Percentiles rank a stretch among this genome's conserved stretches.
phyloP scores from a whole-genome alignment of 768 basidiomycete genomes.

The Termitomyces bulborhizus region DNA sequence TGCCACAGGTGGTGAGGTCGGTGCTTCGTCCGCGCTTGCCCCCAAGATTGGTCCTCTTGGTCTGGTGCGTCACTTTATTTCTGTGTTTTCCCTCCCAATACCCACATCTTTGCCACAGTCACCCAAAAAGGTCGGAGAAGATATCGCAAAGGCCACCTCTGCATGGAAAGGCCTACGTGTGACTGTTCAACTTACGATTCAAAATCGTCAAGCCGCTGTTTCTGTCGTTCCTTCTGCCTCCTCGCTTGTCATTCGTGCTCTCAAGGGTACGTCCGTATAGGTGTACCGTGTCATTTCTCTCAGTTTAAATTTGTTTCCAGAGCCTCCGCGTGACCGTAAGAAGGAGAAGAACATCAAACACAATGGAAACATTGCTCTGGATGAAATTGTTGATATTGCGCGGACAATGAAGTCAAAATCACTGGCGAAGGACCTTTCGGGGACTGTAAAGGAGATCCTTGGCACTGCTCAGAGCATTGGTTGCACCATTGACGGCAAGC shows the following conservation, averaged over 20 bases:
- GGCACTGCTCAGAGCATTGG: conserved; percentile 96
- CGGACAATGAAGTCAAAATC: conserved; percentile 95
- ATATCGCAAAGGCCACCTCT: conserved; percentile 97
- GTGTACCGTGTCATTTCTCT: not conserved
- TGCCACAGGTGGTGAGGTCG: conserved; percentile 98
- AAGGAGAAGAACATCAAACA: conserved; percentile 99
- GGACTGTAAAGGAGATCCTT: conserved; percentile 94
- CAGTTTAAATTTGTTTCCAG: conserved; percentile 31
- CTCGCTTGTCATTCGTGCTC: conserved; percentile 94
- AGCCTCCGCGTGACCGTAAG: conserved; percentile 98
- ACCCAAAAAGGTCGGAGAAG: conserved; percentile 99
- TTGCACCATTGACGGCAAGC: conserved; percentile 91
- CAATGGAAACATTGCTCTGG: conserved; percentile 86
- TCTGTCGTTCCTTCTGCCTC: conserved; percentile 96
- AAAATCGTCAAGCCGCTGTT: conserved; percentile 98
- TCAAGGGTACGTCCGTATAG: conserved; percentile 77
- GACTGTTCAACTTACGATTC: conserved; percentile 97
- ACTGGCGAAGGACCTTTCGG: conserved; percentile 84
- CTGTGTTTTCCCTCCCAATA: conserved; percentile 9
- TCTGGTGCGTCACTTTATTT: conserved; percentile 58
- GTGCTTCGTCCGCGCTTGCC: conserved; percentile 96
- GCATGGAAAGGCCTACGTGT: conserved; percentile 99
- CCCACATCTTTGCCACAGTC: conserved; percentile 50
- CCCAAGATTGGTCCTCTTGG: conserved; percentile 99
- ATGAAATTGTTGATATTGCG: conserved; percentile 93